Conservation (phyloP, 768 basidiomycete species). For the Solioccasus polychromus region DNA sequence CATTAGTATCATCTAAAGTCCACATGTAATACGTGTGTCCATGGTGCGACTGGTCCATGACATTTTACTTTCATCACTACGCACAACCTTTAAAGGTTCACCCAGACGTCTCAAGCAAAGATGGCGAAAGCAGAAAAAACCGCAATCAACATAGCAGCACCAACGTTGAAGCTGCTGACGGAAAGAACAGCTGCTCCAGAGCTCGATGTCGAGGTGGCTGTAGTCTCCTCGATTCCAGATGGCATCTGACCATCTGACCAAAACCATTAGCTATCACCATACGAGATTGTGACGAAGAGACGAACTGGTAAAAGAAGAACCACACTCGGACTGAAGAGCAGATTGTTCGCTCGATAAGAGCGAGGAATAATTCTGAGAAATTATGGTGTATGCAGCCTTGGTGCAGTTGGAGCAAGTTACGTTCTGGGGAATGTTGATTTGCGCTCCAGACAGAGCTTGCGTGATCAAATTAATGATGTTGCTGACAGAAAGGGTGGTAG, state of each 20-base stretch:
- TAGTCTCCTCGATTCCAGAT: constrained; percentile 21
- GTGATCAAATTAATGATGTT: constrained; percentile 17
- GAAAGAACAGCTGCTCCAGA: constrained; percentile 24
- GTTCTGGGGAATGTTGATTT: constrained; percentile 29
- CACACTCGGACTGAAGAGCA: constrained; percentile 38
- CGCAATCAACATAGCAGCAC: constrained; percentile 29
- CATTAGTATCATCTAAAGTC: constrained; percentile 2
- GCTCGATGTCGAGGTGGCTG: constrained; percentile 21
- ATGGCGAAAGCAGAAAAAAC: constrained; percentile 35
- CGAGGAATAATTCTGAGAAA: constrained; percentile 35
- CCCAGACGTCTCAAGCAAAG: constrained; percentile 29
- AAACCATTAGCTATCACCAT: background rate
- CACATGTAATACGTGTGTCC: background rate
- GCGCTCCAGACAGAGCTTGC: constrained; percentile 4
- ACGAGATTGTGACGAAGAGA: background rate
- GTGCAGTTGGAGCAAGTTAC: constrained; percentile 52
- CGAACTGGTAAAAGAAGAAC: constrained; percentile 52
- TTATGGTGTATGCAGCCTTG: constrained; percentile 49
- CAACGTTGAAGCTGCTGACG: constrained; percentile 20
- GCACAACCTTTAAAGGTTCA: background rate
- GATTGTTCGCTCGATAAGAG: constrained; percentile 29
- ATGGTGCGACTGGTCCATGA: background rate
- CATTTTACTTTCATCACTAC: background rate
- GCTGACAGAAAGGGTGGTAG: constrained; percentile 18
- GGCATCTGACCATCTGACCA: constrained; percentile 31